These are phyloP conservation scores for Styphnolobium japonicum DNA, from an alignment of 306 rosid species.

Conservation along the genomic window DNA sequence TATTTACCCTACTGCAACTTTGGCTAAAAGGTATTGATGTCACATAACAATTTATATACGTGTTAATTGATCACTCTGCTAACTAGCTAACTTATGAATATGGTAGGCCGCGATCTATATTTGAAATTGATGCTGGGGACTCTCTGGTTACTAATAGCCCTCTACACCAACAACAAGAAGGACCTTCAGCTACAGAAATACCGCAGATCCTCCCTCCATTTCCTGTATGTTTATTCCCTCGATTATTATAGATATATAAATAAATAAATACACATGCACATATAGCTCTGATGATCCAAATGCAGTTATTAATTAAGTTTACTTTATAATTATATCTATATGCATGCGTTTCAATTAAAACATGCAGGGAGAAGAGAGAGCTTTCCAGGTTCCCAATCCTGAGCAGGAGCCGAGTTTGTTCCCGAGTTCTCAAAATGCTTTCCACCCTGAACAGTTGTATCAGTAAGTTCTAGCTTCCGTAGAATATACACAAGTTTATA, in stretches of 20 bases:
- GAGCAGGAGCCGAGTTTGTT: neutral
- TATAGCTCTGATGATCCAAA: neutral
- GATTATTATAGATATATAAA: neutral
- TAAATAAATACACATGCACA: neutral
- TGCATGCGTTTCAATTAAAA: neutral
- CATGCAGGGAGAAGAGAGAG: neutral
- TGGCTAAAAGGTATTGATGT: neutral
- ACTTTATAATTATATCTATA: neutral
- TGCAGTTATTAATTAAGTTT: neutral
- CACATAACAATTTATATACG: neutral
- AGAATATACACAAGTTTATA: neutral
- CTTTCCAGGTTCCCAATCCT: neutral
- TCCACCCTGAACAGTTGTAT: neutral
- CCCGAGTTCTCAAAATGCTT: neutral
- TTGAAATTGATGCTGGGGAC: neutral
- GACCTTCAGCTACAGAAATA: neutral
- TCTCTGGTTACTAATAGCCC: neutral
- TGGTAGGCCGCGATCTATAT: neutral
- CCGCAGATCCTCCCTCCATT: neutral
- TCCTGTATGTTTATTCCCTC: neutral
- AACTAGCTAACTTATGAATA: neutral
- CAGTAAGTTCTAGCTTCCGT: constrained; percentile 1
- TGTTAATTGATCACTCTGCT: neutral
- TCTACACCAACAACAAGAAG: neutral
- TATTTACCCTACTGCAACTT: neutral